Conservation (phyloP, 2,329 filamentous ascomycete species). For the Sodiomyces alkalinus region DNA sequence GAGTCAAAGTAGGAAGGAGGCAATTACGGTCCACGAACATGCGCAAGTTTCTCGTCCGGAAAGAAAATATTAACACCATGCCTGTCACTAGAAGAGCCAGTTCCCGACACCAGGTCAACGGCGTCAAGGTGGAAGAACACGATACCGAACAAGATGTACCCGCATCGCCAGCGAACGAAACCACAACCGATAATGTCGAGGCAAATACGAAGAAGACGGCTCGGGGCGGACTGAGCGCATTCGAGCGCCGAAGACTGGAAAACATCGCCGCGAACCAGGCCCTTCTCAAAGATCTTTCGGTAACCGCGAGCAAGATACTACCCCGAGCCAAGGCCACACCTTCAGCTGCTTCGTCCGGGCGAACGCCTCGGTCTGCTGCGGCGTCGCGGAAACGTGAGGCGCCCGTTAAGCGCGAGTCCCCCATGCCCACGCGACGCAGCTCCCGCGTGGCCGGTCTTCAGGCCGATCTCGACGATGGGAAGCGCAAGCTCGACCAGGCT, state of each 20-base stretch:
- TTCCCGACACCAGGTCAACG: not conserved
- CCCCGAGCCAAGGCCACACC: conserved; percentile 38
- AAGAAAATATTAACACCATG: not conserved
- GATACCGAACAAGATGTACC: not conserved
- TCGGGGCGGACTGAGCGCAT: conserved; percentile 52
- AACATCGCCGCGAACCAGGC: conserved; percentile 81
- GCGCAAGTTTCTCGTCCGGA: conserved; percentile 1
- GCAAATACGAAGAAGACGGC: conserved; percentile 1
- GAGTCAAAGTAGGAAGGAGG: not conserved
- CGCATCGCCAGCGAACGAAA: not conserved
- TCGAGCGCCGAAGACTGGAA: conserved; percentile 69
- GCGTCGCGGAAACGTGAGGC: conserved; percentile 18
- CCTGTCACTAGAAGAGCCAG: not conserved
- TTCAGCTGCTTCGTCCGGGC: conserved; percentile 19
- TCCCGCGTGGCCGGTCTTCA: conserved; percentile 41
- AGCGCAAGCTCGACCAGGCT: conserved; percentile 31
- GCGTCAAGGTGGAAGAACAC: not conserved
- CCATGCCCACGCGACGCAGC: conserved; percentile 39
- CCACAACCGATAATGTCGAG: not conserved
- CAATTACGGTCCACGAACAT: not conserved
- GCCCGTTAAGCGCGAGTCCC: conserved; percentile 28
- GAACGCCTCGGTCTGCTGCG: conserved; percentile 18
- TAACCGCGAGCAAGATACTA: conserved; percentile 52
- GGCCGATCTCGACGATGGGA: conserved; percentile 28
- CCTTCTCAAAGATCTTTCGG: conserved; percentile 60